A percentile compares a stretch with the other conserved stretches of the same genome.
These are phyloP conservation scores for Apophysomyces sp. DNA, from an alignment of 371 early-diverging fungal species.

Conservation along the genomic window DNA sequence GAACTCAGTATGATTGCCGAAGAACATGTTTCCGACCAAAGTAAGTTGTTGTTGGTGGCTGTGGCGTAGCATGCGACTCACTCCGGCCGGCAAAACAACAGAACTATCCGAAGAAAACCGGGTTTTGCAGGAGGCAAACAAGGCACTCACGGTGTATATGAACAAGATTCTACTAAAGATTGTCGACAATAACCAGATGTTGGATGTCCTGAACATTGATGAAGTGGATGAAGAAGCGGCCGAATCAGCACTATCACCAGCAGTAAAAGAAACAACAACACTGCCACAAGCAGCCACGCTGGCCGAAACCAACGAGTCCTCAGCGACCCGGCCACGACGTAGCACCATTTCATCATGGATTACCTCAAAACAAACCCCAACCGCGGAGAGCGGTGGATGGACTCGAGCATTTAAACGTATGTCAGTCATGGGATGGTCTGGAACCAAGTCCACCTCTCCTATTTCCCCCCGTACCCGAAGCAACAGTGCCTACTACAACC, in stretches of 20 bases:
- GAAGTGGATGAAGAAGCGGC: slow-evolving; percentile 6
- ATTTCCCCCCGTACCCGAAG: not conserved
- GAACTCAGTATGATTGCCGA: slow-evolving; percentile 4
- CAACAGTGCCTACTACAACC: not conserved
- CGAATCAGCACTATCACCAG: not conserved
- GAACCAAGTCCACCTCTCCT: slow-evolving; percentile 3
- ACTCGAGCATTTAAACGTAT: slow-evolving; percentile 24
- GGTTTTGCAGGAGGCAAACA: slow-evolving; percentile 27
- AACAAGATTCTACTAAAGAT: slow-evolving; percentile 35
- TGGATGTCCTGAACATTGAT: slow-evolving; percentile 31
- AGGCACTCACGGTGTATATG: slow-evolving; percentile 32
- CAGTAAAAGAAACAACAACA: not conserved
- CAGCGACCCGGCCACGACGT: slow-evolving; percentile 12
- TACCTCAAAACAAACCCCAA: slow-evolving; percentile 6
- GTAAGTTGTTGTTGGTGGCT: not conserved
- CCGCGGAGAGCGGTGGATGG: slow-evolving; percentile 11
- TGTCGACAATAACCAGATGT: slow-evolving; percentile 26
- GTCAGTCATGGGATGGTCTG: slow-evolving; percentile 14
- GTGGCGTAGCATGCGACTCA: not conserved
- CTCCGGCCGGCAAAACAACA: not conserved
- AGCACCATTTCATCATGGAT: slow-evolving; percentile 29
- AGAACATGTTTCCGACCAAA: not conserved
- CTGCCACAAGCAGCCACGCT: not conserved
- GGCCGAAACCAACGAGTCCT: not conserved
- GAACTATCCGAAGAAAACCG: slow-evolving; percentile 27